Evolutionary conservation across 768 basidiomycete genomes (phyloP).

Genomic region (Guyanaporus albipodus): DNA sequence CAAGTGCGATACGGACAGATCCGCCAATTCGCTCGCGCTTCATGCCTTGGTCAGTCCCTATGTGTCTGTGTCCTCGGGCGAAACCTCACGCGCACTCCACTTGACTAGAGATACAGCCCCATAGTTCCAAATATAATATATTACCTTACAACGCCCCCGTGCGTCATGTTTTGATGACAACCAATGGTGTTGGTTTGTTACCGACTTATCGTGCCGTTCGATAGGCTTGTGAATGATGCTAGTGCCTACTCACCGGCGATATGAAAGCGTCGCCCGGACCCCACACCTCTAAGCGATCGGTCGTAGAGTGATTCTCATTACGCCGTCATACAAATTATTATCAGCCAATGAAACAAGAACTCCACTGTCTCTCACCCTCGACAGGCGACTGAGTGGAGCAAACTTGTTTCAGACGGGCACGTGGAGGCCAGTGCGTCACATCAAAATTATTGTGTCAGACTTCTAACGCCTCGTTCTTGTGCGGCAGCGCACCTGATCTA

Average conservation of each 20-base stretch:
- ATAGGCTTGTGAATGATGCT: no score
- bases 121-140: slow-evolving; percentile 8
- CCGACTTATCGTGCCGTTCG: no score
- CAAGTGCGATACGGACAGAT: no score
- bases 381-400: slow-evolving; percentile 22
- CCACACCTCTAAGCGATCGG: no score
- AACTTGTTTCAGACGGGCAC: slow-evolving; percentile 16
- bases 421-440: no score
- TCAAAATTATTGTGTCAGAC: neutral
- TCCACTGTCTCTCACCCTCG: slow-evolving; percentile 1
- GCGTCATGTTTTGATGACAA: neutral
- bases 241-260: no score
- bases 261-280: no score
- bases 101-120: slow-evolving; percentile 1
- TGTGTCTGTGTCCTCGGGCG: neutral
- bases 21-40: no score
- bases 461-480: neutral
- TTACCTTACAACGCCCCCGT: neutral
- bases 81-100: slow-evolving; percentile 12
- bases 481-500: neutral
- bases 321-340: neutral
- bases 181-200: no score
- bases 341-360: slow-evolving; percentile 5
- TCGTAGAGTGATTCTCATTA: no score
- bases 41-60: neutral